Conservation (phyloP, 164 flowering plant species). For the Vitis rotundifolia region DNA sequence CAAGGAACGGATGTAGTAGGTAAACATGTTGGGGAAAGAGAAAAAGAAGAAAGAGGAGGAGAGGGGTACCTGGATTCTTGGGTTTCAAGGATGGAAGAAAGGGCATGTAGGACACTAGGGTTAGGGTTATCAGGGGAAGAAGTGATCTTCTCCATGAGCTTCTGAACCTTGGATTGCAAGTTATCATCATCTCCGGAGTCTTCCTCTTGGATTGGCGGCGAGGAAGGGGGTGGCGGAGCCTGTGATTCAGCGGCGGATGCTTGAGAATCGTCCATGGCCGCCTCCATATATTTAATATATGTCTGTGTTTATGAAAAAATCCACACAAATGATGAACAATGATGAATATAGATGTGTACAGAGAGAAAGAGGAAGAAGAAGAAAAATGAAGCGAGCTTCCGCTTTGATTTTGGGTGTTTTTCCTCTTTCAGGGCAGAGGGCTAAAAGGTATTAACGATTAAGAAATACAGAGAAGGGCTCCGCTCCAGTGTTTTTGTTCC, state of each 20-base stretch:
- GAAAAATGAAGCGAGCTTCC: no score
- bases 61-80: slow-evolving; percentile 67
- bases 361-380: no score
- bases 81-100: slow-evolving; percentile 75
- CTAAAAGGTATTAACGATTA: no score
- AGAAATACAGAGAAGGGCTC: no score
- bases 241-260: not conserved
- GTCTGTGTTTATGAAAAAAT: not conserved
- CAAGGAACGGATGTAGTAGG: not conserved
- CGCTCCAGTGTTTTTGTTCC: no score
- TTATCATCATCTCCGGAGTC: slow-evolving; percentile 17
- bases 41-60: not conserved
- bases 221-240: not conserved
- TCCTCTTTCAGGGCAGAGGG: no score
- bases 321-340: no score
- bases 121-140: slow-evolving; percentile 58
- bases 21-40: not conserved
- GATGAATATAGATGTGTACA: no score
- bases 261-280: slow-evolving; percentile 16
- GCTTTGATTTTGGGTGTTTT: no score
- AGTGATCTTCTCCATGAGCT: slow-evolving; percentile 51
- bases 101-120: slow-evolving; percentile 70
- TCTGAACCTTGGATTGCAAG: slow-evolving; percentile 33
- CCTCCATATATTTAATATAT: slow-evolving; percentile 6
- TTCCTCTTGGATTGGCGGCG: slow-evolving; percentile 1